phyloP scores from a whole-genome alignment of 371 early-diverging fungal species.

The Mortierella sp. region DNA sequence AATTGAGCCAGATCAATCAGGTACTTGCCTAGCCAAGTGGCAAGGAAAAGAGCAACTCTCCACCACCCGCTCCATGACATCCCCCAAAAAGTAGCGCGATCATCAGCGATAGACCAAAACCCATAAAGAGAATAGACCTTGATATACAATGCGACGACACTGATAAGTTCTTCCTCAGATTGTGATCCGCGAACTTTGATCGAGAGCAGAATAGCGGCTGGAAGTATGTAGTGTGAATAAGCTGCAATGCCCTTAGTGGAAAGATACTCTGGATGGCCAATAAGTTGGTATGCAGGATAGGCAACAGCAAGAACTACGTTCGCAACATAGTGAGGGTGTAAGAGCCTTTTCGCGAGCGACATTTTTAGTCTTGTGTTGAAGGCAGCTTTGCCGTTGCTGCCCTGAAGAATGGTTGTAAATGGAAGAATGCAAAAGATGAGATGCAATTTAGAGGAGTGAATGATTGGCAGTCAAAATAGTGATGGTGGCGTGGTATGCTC shows the following conservation, averaged over 20 bases:
- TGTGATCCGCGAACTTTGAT: slow-evolving; percentile 49
- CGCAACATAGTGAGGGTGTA: slow-evolving; percentile 67
- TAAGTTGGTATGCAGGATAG: slow-evolving; percentile 36
- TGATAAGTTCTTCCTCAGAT: slow-evolving; percentile 68
- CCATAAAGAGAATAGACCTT: slow-evolving; percentile 63
- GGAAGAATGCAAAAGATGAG: background rate
- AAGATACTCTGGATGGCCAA: slow-evolving; percentile 40
- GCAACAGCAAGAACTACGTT: slow-evolving; percentile 54
- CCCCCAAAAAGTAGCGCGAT: slow-evolving; percentile 21
- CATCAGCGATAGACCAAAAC: slow-evolving; percentile 49
- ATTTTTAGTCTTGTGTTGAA: slow-evolving; percentile 8
- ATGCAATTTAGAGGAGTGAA: background rate
- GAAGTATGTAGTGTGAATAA: slow-evolving; percentile 42
- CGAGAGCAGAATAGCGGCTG: slow-evolving; percentile 24
- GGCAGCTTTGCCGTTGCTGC: background rate
- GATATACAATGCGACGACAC: slow-evolving; percentile 67
- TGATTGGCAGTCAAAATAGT: background rate
- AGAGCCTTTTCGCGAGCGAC: slow-evolving; percentile 57
- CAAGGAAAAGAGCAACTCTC: slow-evolving; percentile 56
- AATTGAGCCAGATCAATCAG: background rate
- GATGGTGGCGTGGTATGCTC: background rate
- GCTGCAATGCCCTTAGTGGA: slow-evolving; percentile 19
- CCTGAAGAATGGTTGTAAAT: background rate
- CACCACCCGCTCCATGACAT: slow-evolving; percentile 46
- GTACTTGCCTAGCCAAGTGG: slow-evolving; percentile 65